Evolutionary conservation across 2,329 filamentous ascomycete genomes (phyloP).

Genomic region (Ilyonectria sp.): DNA sequence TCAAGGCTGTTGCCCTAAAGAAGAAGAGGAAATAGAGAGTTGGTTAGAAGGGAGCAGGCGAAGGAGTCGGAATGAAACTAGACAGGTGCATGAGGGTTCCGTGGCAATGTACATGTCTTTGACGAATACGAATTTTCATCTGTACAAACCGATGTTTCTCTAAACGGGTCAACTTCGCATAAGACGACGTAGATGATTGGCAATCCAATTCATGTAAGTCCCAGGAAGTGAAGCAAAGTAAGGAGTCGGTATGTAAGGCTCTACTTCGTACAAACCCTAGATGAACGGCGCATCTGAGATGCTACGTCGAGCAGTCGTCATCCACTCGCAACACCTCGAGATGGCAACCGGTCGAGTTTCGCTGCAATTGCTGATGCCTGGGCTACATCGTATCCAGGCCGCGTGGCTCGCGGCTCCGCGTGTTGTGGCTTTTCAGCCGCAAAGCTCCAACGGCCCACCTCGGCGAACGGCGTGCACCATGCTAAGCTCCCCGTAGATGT

Average conservation of each 20-base stretch:
- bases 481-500: background rate
- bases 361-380: background rate
- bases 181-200: background rate
- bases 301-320: background rate
- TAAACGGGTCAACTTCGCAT: background rate
- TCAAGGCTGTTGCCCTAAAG: conserved; percentile 31
- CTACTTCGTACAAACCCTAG: too few species aligned
- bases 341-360: background rate
- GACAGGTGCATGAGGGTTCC: background rate
- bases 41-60: background rate
- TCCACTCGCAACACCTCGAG: background rate
- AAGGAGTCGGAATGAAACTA: background rate
- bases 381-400: background rate
- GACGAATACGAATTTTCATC: background rate
- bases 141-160: background rate
- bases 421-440: background rate
- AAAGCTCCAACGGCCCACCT: background rate
- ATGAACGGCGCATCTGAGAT: too few species aligned
- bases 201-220: background rate
- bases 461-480: background rate
- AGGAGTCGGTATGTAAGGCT: too few species aligned
- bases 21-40: conserved; percentile 36
- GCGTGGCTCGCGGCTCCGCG: background rate
- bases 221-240: too few species aligned
- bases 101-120: background rate